Evolutionary conservation across 2,329 filamentous ascomycete species (phyloP), one percentile per base, ranked within the genome.

Genomic region (Emergomyces pasteurianus): DNA sequence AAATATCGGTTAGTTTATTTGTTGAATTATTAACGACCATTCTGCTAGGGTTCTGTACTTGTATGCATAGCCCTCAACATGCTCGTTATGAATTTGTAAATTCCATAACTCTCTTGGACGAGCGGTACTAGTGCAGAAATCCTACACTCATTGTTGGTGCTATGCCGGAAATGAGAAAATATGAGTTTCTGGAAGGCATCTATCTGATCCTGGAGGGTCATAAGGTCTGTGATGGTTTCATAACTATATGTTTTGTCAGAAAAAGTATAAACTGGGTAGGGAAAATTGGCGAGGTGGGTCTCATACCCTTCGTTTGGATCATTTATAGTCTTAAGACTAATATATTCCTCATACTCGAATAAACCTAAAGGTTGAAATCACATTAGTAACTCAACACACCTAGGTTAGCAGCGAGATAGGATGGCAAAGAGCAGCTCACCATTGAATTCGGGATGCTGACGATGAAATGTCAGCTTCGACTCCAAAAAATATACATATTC

Each of bases 51-150:
- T 21, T 50, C 77, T 86, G 71, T 79, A 92, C 89, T 91, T 2
- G 89, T 92, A 73, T 99, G 92, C 92, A 99, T 96, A 18, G 94
- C 94, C 60, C 94, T 85, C 64, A 99, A 78, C 94, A 99, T 99
- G 87, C 94, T 99, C 0, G 94, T 99, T 66, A 96, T 92, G 74
- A 99, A 99, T 76, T 97, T 97, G 81, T 99, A 99, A 67, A 99
- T 97, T 55, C 94, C 94, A 75, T 97, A 99, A 73, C 91, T 97
- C 79, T 99, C 94, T 73, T 96, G 90, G 2, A 99, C 94, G 50
- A 99, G 79, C 2, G 92, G 90, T 26, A 97, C 92, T 59, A 99
- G 78, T 1, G 94, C 90, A 16, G 92, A 95, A 69, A 99, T 99
- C 64, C 92, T 84, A 74, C 92, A 97, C 74, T 99, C 94, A 70